Evolutionary conservation across 805 yeast species (phyloP), one percentile per base, ranked within the genome.

Genomic region (Kazachstania africana): DNA sequence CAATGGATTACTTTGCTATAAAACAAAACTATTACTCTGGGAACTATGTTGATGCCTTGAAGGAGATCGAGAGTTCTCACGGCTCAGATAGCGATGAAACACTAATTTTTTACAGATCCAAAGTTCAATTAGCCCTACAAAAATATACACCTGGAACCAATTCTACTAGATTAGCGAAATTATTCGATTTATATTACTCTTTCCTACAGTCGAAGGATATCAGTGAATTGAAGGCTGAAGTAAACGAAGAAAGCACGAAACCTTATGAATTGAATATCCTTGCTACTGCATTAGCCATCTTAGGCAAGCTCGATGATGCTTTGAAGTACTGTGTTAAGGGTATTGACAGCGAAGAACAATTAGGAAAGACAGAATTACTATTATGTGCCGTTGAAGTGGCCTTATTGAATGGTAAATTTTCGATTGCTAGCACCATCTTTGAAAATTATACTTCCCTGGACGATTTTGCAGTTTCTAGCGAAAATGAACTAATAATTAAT

Each of bases 401-500:
- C 28, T 39, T 66, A 20, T 46, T 56, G 35, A 44, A 72, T 31
- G 49, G 59, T 14, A 62, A 63, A 29, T 57, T 63, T 34, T 60
- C 65, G 33, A 39, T 62, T 3, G 67, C 63, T 5, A 52, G 58
- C n/a, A 76, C 76, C 3, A 50, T 57, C 35, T 57, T 61, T 35
- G 68, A 65, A 27, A 58, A 74, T 18, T 48, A 48, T 38, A 50
- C 43, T 22, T 23, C 31, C 9, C 66, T 47, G 16, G 32, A 54
- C 6, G 22, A 19, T 6, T n/a, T n/a, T n/a, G n/a, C n/a, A n/a
- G n/a, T n/a, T n/a, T n/a, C n/a, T n/a, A 51, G 52, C 34, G 61
- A 77, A 43, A 95, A 85, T 57, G 78, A 75, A 42, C 69, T 87
- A 22, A 70, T 82, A 28, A 72, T 72, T 53, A 87, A 83, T 44